phyloP scores from a whole-genome alignment of 345 rosid species.

The Nephelium lappaceum region DNA sequence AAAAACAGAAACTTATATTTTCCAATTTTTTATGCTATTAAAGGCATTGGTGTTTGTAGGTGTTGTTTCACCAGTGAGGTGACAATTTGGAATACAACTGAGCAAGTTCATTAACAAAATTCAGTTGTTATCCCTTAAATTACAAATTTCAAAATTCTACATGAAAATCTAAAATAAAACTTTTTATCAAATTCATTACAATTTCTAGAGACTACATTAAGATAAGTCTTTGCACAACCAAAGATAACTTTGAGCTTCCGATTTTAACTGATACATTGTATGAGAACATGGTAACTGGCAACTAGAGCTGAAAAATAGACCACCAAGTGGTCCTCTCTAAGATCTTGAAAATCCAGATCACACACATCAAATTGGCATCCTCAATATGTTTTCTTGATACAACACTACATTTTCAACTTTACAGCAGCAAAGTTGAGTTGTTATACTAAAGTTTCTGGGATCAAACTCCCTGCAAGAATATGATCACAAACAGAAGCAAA shows the following conservation, averaged over 20 bases:
- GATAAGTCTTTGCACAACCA: too few relatives aligned
- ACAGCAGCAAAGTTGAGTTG: conserved; percentile 1
- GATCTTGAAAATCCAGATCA: too few relatives aligned
- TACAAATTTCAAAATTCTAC: too few relatives aligned
- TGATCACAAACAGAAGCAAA: background rate
- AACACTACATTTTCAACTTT: background rate
- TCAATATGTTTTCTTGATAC: background rate
- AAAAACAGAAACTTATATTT: too few relatives aligned
- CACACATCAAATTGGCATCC: conserved; percentile 5
- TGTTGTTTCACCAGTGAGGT: background rate
- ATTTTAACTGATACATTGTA: background rate
- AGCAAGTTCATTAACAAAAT: too few relatives aligned
- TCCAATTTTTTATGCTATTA: too few relatives aligned
- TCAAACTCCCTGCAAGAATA: background rate
- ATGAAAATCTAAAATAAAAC: too few relatives aligned
- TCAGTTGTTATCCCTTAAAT: too few relatives aligned
- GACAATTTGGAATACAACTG: background rate
- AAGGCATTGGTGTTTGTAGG: too few relatives aligned
- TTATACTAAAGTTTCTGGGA: background rate
- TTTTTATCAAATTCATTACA: too few relatives aligned
- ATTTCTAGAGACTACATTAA: too few relatives aligned
- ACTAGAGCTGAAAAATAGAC: background rate
- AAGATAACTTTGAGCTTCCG: background rate
- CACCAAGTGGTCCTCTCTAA: too few relatives aligned
- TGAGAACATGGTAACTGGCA: background rate